Base-by-base conservation (phyloP, 2,329 filamentous ascomycete genomes). In the Cercospora brassicicola region DNA sequence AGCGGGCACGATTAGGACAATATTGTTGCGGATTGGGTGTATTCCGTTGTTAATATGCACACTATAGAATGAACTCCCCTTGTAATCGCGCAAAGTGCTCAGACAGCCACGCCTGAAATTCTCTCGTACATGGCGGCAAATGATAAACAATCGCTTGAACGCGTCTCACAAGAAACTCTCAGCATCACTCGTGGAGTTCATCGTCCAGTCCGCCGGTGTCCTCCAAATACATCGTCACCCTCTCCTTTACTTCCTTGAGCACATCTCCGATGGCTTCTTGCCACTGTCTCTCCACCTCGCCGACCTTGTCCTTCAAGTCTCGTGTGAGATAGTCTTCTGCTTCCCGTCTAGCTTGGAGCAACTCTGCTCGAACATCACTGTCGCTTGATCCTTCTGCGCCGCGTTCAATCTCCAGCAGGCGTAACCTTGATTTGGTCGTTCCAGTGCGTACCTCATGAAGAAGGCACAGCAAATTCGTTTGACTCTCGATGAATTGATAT, bases 401-500 rank as follows among this genome's bases (percentile, higher is more conserved):
- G 59, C 88, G 83, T 76, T 93, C 88, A 0, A 88, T 87, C 77
- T 92, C 90, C 72, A 90, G 84, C 18, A 91, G 83, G 70, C 88
- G 85, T 62, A 88, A 88, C 72, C 89, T 88, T 7, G 91, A 90
- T 57, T 85, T 85, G 76, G 92, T 90, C 1, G 92, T 88, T 0
- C 90, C 90, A 64, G 91, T 92, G 77, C 93, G 92, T 63, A 97
- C 93, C 80, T 97, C 93, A 75, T 97, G 95, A 66, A 97, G 81
- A 42, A 98, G 84, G 76, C 94, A 98, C 26, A 97, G 84, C 36
- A 97, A 83, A 76, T 97, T 97, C 31, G 89, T 94, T 82, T 98
- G 94, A 6, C 89, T 91, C 82, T 98, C 95, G 75, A 98, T 97
- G 80, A 97, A 98, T 79, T 98, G 95, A 76, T 97, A 96, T 8